Base-by-base conservation (phyloP, 129 eudicot genomes). In the Arctium lappa region DNA sequence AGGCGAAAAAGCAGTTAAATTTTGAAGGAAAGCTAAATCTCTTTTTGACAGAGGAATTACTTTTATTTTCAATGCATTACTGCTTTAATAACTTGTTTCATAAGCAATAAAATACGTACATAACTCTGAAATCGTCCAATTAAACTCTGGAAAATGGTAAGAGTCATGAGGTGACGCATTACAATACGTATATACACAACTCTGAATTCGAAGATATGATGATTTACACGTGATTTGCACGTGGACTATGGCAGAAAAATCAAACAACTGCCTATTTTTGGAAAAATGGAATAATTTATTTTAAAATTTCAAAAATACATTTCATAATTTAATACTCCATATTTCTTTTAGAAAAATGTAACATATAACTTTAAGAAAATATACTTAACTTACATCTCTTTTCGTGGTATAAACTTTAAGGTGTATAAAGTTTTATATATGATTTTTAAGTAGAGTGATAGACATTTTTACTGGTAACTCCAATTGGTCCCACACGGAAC, bases 1-100 rank as follows among this genome's bases (percentile, higher is more conserved):
- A 42, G 60, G 60, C 44, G 38, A 16, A 39, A 84, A 84, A 84
- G 84, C 84, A 84, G 87, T 84, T 84, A 65, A 84, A 79, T 53
- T 46, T 11, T 3, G 10, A 46, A 12, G 77, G 76, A 69, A 80
- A 80, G 83, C 84, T 80, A 72, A 80, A 4, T 73, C 38, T 36
- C 10, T 34, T 53, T 72, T 36, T 50, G 39, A 53, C 72, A 80
- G 78, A 80, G 84, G 46, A 29, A 72, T 22, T 18, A 10, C 1
- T 72, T 6, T 8, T 36, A 18, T 5, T 60, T 60, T 60, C 0
- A 16, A 60, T 60, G 2, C 29, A n/a, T 56, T n/a, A 16, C 2
- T 7, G 63, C 3, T 12, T 18, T 18, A 1, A 4, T 0, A 2
- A 8, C 29, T 72, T 56, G 78, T 80, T 0, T 0, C 6, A 10